Percentiles rank a stretch among this genome's conserved stretches.
These are phyloP conservation scores for Diaporthe ilicicola DNA, from an alignment of 2,329 filamentous ascomycete species.

Conservation along the genomic window DNA sequence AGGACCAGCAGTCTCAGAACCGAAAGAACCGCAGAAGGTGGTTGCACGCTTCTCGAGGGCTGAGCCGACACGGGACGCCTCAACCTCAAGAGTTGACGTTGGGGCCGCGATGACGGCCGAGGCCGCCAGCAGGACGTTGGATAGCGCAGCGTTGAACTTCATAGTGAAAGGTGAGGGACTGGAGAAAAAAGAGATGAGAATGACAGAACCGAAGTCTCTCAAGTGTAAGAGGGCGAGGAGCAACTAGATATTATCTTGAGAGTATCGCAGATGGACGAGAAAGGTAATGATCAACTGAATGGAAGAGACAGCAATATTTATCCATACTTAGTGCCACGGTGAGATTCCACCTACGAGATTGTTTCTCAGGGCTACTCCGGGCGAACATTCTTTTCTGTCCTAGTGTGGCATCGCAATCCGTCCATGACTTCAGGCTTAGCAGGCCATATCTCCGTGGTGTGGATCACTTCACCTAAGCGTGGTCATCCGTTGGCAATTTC, in stretches of 20 bases:
- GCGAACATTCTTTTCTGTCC: neutral
- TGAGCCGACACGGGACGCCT: constrained; percentile 16
- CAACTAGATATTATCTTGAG: neutral
- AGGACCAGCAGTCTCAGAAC: constrained; percentile 3
- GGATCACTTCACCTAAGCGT: neutral
- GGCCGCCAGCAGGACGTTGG: constrained; percentile 14
- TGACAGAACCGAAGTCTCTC: neutral
- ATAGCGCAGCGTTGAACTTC: constrained; percentile 15
- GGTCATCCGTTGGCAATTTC: constrained; percentile 5
- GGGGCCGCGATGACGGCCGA: constrained; percentile 11
- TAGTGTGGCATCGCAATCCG: neutral
- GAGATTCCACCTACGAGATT: constrained; percentile 22
- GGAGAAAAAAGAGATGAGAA: neutral
- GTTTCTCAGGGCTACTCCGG: constrained; percentile 3
- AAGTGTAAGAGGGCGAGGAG: neutral
- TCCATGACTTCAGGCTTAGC: neutral
- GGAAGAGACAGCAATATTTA: constrained; percentile 2
- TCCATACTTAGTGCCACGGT: neutral
- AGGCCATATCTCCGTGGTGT: constrained; percentile 14
- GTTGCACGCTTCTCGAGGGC: constrained; percentile 28
- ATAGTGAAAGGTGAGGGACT: neutral
- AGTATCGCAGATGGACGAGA: neutral
- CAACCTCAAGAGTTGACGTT: constrained; percentile 3
- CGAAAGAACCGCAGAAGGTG: constrained; percentile 15
- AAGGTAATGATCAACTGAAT: constrained; percentile 1